Conservation (phyloP, 345 rosid genomes). For the Orychophragmus violaceus region DNA sequence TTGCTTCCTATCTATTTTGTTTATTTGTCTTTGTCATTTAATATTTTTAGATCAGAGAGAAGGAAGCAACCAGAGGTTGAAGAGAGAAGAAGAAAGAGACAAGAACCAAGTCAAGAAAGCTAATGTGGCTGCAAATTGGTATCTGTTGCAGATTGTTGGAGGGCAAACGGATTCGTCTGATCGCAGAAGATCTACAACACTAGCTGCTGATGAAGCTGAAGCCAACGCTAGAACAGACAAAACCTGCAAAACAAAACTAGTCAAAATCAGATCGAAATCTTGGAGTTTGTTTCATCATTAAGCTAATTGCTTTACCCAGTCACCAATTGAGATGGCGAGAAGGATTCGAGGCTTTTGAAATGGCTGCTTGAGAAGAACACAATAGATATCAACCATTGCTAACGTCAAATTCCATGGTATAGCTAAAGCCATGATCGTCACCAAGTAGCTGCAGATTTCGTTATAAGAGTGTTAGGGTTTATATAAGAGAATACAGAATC, state of each 20-base stretch:
- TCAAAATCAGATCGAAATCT: not conserved
- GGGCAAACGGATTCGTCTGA: slow-evolving; percentile 37
- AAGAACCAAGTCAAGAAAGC: slow-evolving; percentile 84
- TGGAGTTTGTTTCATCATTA: not conserved
- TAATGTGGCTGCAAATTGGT: slow-evolving; percentile 76
- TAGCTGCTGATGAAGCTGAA: slow-evolving; percentile 75
- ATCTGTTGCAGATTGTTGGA: slow-evolving; percentile 56
- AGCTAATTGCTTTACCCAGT: slow-evolving; percentile 49
- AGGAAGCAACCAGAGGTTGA: slow-evolving; percentile 81
- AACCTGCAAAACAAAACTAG: slow-evolving; percentile 35
- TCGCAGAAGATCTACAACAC: slow-evolving; percentile 65
- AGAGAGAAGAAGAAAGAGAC: slow-evolving; percentile 68
- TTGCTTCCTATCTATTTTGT: slow-evolving; percentile 19
- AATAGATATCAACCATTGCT: slow-evolving; percentile 79
- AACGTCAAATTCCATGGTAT: slow-evolving; percentile 87
- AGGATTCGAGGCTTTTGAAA: slow-evolving; percentile 54
- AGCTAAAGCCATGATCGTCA: slow-evolving; percentile 73
- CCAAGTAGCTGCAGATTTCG: slow-evolving; percentile 59
- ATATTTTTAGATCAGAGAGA: slow-evolving; percentile 42
- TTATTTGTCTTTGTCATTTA: not conserved
- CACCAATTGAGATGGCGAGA: slow-evolving; percentile 61
- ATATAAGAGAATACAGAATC: not conserved
- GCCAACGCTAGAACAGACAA: slow-evolving; percentile 69
- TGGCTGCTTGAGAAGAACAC: slow-evolving; percentile 53
- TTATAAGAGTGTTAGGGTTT: not conserved